phyloP scores from a whole-genome alignment of 164 flowering plant genomes.

The Dillenia suffruticosa region DNA sequence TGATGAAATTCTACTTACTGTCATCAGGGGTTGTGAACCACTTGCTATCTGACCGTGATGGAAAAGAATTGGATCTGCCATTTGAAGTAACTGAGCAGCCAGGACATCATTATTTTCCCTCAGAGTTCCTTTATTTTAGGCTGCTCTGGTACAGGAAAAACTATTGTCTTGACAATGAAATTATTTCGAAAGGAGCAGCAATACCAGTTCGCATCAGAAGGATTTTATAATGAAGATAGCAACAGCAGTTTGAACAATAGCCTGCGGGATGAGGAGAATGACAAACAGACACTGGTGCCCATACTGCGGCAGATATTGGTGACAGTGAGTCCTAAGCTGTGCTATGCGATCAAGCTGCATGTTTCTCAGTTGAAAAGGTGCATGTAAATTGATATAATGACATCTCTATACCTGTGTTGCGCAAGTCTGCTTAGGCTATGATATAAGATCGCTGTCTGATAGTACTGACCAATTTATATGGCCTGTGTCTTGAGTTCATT shows the following conservation, averaged over 20 bases:
- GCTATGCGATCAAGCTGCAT: constrained; percentile 59
- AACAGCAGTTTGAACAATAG: not conserved
- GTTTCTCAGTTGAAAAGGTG: constrained; percentile 61
- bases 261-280: constrained; percentile 4
- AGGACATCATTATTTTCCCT: constrained; percentile 46
- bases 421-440: no score
- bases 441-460: no score
- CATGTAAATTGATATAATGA: not conserved
- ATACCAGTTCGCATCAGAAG: constrained; percentile 31
- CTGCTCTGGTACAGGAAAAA: constrained; percentile 89
- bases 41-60: constrained; percentile 54
- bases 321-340: constrained; percentile 74
- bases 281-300: constrained; percentile 8
- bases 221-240: constrained; percentile 11
- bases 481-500: no score
- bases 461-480: no score
- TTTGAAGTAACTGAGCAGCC: constrained; percentile 70
- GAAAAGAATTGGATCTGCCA: constrained; percentile 68
- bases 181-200: constrained; percentile 47
- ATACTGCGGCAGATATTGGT: constrained; percentile 69
- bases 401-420: no score
- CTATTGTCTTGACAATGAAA: constrained; percentile 75
- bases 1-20: constrained; percentile 82
- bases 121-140: constrained; percentile 67
- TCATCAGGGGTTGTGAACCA: constrained; percentile 54